Evolutionary conservation across 768 basidiomycete species (phyloP).

Genomic region (Imleria badia): DNA sequence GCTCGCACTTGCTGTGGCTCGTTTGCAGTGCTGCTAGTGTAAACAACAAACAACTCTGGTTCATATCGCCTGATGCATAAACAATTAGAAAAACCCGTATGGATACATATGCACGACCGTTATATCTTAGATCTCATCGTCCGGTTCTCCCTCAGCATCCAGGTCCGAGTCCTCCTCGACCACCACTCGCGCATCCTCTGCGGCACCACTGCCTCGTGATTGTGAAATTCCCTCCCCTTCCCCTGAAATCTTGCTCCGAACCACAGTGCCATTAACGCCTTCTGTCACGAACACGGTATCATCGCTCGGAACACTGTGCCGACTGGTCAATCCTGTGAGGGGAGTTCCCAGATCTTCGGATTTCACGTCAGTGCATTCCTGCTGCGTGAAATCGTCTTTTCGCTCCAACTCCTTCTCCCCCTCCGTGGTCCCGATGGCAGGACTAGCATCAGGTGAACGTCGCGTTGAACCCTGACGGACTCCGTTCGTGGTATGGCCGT

Average conservation of each 20-base stretch:
- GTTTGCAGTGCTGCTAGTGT: slow-evolving; percentile 25
- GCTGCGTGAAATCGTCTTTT: slow-evolving; percentile 4
- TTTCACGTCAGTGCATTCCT: slow-evolving; percentile 37
- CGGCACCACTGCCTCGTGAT: neutral
- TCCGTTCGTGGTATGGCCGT: slow-evolving; percentile 17
- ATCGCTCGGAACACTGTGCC: slow-evolving; percentile 58
- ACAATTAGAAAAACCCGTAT: slow-evolving; percentile 25
- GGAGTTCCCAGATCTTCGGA: slow-evolving; percentile 58
- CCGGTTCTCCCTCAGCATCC: slow-evolving; percentile 45
- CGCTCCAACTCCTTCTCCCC: neutral
- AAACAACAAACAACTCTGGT: slow-evolving; percentile 25
- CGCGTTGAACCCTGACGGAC: slow-evolving; percentile 1
- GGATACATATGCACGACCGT: slow-evolving; percentile 14
- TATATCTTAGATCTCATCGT: slow-evolving; percentile 48
- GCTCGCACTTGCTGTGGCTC: slow-evolving; percentile 34
- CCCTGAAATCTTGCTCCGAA: slow-evolving; percentile 27
- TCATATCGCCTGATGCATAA: slow-evolving; percentile 21
- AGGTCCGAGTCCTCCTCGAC: slow-evolving; percentile 34
- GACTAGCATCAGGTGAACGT: neutral
- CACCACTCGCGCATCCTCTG: slow-evolving; percentile 6
- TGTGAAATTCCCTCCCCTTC: slow-evolving; percentile 16
- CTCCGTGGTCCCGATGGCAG: neutral
- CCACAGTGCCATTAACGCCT: slow-evolving; percentile 25
- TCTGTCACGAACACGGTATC: slow-evolving; percentile 49
- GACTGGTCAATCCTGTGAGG: slow-evolving; percentile 46